Conservation (phyloP, 2,329 filamentous ascomycete species). For the Neofusicoccum kwambonambiense region DNA sequence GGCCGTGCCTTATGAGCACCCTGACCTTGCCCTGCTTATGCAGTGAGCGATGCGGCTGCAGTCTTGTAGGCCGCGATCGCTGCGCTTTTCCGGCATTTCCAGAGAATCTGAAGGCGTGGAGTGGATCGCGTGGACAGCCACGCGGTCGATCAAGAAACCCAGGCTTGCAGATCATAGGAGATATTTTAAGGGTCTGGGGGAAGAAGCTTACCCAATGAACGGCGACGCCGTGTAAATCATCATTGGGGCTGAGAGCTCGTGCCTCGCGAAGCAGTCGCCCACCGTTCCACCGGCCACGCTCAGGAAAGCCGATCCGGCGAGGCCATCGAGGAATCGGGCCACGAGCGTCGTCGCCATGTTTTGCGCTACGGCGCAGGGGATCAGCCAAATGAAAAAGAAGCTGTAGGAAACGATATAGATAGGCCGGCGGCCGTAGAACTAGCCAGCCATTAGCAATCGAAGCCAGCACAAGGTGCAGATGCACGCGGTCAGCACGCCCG, state of each 20-base stretch:
- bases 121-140: not conserved
- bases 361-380: conserved; percentile 76
- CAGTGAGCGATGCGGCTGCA: not conserved
- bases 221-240: conserved; percentile 61
- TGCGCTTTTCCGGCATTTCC: conserved; percentile 7
- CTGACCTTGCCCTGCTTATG: not conserved
- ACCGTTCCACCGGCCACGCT: conserved; percentile 81
- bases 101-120: not conserved
- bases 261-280: conserved; percentile 70
- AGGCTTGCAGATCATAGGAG: conserved; percentile 13
- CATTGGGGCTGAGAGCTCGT: conserved; percentile 64
- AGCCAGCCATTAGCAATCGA: conserved; percentile 1
- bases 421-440: conserved; percentile 78
- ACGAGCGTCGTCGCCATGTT: conserved; percentile 82
- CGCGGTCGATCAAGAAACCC: conserved; percentile 4
- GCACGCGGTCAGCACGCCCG: conserved; percentile 4
- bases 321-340: conserved; percentile 72
- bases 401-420: conserved; percentile 76
- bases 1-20: not conserved
- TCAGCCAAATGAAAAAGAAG: conserved; percentile 75
- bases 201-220: conserved; percentile 48
- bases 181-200: not conserved
- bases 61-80: not conserved
- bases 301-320: conserved; percentile 63
- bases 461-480: not conserved